Conservation (phyloP, 257 asterid genomes). For the Lavandula angustifolia region DNA sequence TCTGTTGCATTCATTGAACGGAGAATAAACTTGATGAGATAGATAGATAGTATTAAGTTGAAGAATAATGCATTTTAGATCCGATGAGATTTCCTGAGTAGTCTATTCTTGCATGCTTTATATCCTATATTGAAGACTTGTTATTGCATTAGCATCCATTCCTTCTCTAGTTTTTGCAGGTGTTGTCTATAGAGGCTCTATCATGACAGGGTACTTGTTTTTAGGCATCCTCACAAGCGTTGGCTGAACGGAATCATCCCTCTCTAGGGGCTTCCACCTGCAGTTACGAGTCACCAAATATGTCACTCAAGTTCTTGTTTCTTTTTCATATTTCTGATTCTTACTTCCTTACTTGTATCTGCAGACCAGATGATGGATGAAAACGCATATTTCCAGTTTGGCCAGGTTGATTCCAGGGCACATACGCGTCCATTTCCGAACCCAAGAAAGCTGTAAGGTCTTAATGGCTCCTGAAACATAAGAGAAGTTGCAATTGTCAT, state of each 20-base stretch:
- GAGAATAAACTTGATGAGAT: not conserved
- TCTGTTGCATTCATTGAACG: slow-evolving; percentile 15
- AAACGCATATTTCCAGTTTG: slow-evolving; percentile 69
- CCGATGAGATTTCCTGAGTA: not conserved
- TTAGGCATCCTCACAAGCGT: slow-evolving; percentile 84
- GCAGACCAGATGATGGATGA: slow-evolving; percentile 81
- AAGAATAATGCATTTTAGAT: not conserved
- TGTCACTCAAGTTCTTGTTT: not conserved
- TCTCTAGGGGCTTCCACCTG: slow-evolving; percentile 79
- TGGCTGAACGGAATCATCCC: slow-evolving; percentile 65
- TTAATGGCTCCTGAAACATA: slow-evolving; percentile 57
- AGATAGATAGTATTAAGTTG: slow-evolving; percentile 1
- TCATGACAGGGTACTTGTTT: slow-evolving; percentile 73
- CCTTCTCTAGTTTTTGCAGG: slow-evolving; percentile 8
- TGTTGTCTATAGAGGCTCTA: slow-evolving; percentile 52
- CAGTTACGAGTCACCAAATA: slow-evolving; percentile 18
- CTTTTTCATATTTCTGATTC: not conserved
- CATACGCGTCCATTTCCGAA: slow-evolving; percentile 87
- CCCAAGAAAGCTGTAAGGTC: slow-evolving; percentile 81
- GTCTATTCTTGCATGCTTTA: slow-evolving; percentile 8
- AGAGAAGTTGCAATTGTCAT: not conserved
- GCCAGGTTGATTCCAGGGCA: slow-evolving; percentile 95
- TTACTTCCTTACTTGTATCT: slow-evolving; percentile 60
- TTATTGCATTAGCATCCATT: not conserved
- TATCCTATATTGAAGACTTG: too few relatives aligned